Conservation (phyloP, 805 yeast genomes). For the Ogataea pignaliae region DNA sequence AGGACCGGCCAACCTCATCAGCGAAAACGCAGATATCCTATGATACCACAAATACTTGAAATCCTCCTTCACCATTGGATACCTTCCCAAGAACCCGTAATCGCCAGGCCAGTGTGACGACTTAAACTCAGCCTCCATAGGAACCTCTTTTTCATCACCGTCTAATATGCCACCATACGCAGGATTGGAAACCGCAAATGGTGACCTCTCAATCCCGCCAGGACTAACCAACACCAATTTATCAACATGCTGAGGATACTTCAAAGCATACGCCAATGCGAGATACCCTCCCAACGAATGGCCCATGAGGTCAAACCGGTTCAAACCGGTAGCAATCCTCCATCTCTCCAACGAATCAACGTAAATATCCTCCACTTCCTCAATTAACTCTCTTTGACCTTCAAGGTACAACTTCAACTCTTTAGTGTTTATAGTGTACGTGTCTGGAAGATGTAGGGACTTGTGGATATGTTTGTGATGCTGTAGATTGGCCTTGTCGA, state of each 20-base stretch:
- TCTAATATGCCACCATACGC: conserved; percentile 8
- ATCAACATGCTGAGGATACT: conserved; percentile 49
- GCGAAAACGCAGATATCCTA: conserved; percentile 42
- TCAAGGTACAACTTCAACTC: conserved; percentile 24
- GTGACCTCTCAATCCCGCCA: conserved; percentile 70
- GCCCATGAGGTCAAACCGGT: conserved; percentile 59
- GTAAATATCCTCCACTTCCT: conserved; percentile 51
- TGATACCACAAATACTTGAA: conserved; percentile 35
- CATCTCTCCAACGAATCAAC: conserved; percentile 59
- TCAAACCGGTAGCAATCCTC: conserved; percentile 47
- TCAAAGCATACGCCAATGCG: conserved; percentile 57
- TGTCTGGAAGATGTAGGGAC: conserved; percentile 21
- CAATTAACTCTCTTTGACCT: conserved; percentile 35
- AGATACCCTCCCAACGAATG: conserved; percentile 81
- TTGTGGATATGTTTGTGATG: conserved; percentile 21
- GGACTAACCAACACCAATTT: conserved; percentile 66
- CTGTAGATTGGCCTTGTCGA: conserved; percentile 15
- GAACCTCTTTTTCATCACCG: conserved; percentile 1
- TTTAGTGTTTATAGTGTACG: conserved; percentile 12
- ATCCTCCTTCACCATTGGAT: conserved; percentile 35
- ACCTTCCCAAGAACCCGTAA: conserved; percentile 43
- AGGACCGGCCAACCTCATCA: conserved; percentile 43
- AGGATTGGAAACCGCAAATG: conserved; percentile 52
- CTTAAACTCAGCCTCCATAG: conserved; percentile 13
- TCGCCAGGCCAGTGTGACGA: conserved; percentile 42